These are phyloP conservation scores for Kingdonia uniflora DNA, from an alignment of 164 flowering plant species.

Conservation along the genomic window DNA sequence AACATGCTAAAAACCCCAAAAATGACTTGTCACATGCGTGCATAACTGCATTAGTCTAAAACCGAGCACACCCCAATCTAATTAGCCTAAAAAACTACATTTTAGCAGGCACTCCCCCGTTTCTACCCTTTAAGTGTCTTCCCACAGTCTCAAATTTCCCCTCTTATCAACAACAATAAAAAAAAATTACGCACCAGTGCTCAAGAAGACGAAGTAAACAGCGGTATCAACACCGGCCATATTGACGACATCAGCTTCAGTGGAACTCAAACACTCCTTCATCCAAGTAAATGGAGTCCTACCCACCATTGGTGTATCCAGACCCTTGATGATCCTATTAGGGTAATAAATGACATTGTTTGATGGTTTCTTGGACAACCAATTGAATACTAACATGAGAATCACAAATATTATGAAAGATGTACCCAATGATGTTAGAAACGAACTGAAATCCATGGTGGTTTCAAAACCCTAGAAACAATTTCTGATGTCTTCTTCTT, in stretches of 20 bases:
- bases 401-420: conserved; percentile 72
- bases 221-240: conserved; percentile 91
- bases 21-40: too few species aligned
- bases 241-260: conserved; percentile 53
- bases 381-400: conserved; percentile 58
- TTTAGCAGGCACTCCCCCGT: neutral
- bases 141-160: neutral
- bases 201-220: conserved; percentile 78
- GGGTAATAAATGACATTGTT: conserved; percentile 76
- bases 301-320: conserved; percentile 50
- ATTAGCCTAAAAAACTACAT: too few species aligned
- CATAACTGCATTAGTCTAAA: too few species aligned
- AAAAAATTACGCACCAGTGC: conserved; percentile 39
- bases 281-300: conserved; percentile 84
- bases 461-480: too few species aligned
- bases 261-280: conserved; percentile 44
- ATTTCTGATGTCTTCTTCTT: too few species aligned
- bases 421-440: conserved; percentile 80
- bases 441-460: conserved; percentile 65
- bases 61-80: too few species aligned
- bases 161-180: neutral
- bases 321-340: conserved; percentile 67
- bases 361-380: conserved; percentile 55
- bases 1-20: too few species aligned
- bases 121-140: too few species aligned